A percentile compares a stretch with the other conserved stretches of the same genome.
phyloP scores from a whole-genome alignment of 495 filamentous ascomycete species.

The Hypoxylon fragiforme region DNA sequence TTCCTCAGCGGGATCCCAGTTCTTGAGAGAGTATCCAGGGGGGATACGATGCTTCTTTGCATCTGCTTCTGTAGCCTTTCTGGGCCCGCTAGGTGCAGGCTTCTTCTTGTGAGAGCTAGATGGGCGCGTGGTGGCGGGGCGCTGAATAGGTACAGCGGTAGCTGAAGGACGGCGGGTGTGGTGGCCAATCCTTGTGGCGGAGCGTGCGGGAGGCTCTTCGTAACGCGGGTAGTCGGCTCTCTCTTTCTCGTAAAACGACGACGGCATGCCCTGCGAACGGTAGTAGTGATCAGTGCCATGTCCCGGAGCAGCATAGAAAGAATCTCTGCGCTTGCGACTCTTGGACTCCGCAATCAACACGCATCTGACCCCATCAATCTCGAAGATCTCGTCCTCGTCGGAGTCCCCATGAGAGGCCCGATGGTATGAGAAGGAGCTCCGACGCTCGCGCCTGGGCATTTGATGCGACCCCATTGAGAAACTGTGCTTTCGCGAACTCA shows the following conservation, averaged over 20 bases:
- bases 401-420: slow-evolving; percentile 62
- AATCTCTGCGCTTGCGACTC: slow-evolving; percentile 43
- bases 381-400: slow-evolving; percentile 63
- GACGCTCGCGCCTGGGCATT: slow-evolving; percentile 51
- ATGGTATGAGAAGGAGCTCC: slow-evolving; percentile 56
- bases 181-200: slow-evolving; percentile 47
- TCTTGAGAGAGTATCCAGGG: slow-evolving; percentile 91
- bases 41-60: slow-evolving; percentile 82
- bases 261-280: slow-evolving; percentile 53
- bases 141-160: slow-evolving; percentile 45
- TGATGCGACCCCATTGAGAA: slow-evolving; percentile 50
- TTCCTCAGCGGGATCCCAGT: slow-evolving; percentile 95
- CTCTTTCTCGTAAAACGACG: slow-evolving; percentile 43
- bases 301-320: slow-evolving; percentile 47
- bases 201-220: slow-evolving; percentile 46
- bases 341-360: slow-evolving; percentile 50
- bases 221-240: slow-evolving; percentile 42
- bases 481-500: slow-evolving; percentile 57
- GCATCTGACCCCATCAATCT: slow-evolving; percentile 53
- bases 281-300: slow-evolving; percentile 60
- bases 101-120: slow-evolving; percentile 39
- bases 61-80: slow-evolving; percentile 81
- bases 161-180: slow-evolving; percentile 51
- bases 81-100: slow-evolving; percentile 16
- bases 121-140: slow-evolving; percentile 48